Evolutionary conservation across 805 yeast species (phyloP), one percentile per base, ranked within the genome.

Genomic region (Candida pseudofarinosa): DNA sequence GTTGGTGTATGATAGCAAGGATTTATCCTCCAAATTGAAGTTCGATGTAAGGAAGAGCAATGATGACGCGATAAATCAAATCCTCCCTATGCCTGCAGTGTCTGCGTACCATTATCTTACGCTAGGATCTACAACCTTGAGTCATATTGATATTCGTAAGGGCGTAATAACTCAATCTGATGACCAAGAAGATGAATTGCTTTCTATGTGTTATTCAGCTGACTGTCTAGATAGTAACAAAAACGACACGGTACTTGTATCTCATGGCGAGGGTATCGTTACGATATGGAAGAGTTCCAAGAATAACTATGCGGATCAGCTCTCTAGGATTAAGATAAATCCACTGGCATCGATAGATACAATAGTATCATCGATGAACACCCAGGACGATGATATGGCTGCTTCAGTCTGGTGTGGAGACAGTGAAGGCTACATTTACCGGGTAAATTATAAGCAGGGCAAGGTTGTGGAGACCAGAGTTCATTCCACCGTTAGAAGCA

Each of bases 141-240:
- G 88, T 0, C 83, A 83, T 45, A 73, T 90, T 54, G 97, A 91
- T 60, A 71, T 84, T 3, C 69, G 97, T 38, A 86, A 84, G 52
- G 86, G 85, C 3, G 73, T 81, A 2, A 60, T 83, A 1, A 64
- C 77, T 3, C 74, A 75, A 33, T 81, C 90, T 31, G 98, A 90
- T 48, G 90, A 88, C 58, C 99, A 91, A 65, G 96, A 85, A 51
- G 98, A 91, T 56, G 99, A 91, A 58, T 65, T 91, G n/a, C 64
- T 91, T 35, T 74, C 89, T 43, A 83, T 88, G 53, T 69, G 86
- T 32, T 80, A 82, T 65, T 76, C 82, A 1, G 53, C 67, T 1
- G 86, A 83, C 48, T 76, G 76, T 1, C 50, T 60, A 10, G 60
- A 55, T 32, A 62, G 53, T 8, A 74, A 80, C 12, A 76, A 74